Conservation (phyloP, 2,329 filamentous ascomycete species). For the Hypomyces rosellus region DNA sequence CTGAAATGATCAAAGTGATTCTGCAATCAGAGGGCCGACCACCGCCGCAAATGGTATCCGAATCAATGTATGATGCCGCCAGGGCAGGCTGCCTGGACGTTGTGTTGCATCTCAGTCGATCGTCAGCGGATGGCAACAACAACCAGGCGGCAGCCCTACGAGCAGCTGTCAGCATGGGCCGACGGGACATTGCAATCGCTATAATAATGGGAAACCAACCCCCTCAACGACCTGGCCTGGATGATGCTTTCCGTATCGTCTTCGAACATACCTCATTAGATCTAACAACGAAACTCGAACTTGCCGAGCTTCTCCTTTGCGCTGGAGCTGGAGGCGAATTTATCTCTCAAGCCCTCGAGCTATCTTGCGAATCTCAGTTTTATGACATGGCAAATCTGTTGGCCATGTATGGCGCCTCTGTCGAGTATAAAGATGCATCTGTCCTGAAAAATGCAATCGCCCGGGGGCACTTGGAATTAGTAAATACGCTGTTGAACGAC, state of each 20-base stretch:
- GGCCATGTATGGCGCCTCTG: constrained; percentile 45
- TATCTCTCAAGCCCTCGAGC: constrained; percentile 41
- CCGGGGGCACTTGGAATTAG: constrained; percentile 39
- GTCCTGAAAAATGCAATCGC: constrained; percentile 44
- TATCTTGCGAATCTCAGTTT: constrained; percentile 44
- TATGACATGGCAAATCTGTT: constrained; percentile 50
- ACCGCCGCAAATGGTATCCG: constrained; percentile 36
- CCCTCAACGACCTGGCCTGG: constrained; percentile 41
- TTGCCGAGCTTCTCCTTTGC: constrained; percentile 52
- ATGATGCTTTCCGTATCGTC: constrained; percentile 44
- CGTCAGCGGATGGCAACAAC: constrained; percentile 47
- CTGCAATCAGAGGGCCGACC: constrained; percentile 45
- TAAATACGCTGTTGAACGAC: constrained; percentile 41
- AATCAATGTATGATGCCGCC: constrained; percentile 46
- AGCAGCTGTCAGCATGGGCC: constrained; percentile 40
- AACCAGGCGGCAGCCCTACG: constrained; percentile 47
- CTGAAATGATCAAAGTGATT: constrained; percentile 42
- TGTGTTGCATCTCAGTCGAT: constrained; percentile 45
- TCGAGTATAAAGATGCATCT: constrained; percentile 47
- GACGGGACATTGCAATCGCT: constrained; percentile 49
- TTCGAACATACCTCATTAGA: constrained; percentile 40
- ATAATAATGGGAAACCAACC: constrained; percentile 48
- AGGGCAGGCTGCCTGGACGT: constrained; percentile 44
- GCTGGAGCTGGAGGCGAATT: constrained; percentile 50
- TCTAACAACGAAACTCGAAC: constrained; percentile 42